phyloP scores from a whole-genome alignment of 345 rosid genomes.

The Aurinia saxatilis region DNA sequence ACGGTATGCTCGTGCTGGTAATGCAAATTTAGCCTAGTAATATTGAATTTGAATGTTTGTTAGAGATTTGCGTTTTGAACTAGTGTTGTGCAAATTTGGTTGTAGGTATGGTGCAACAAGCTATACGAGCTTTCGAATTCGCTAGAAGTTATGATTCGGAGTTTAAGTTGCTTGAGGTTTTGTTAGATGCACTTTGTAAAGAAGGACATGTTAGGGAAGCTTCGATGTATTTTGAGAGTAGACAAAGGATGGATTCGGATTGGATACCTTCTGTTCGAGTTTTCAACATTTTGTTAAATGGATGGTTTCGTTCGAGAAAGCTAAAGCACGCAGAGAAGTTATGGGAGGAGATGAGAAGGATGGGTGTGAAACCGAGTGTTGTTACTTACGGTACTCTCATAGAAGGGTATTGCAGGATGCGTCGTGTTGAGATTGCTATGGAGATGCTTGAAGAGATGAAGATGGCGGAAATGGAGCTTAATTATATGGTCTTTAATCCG shows the following conservation, averaged over 20 bases:
- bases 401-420: slow-evolving; percentile 76
- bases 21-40: background rate
- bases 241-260: slow-evolving; percentile 23
- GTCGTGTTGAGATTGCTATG: slow-evolving; percentile 53
- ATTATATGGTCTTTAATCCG: slow-evolving; percentile 54
- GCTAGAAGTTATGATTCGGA: slow-evolving; percentile 35
- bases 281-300: slow-evolving; percentile 67
- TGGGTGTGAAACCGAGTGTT: slow-evolving; percentile 46
- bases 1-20: slow-evolving; percentile 84
- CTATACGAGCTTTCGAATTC: slow-evolving; percentile 64
- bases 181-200: slow-evolving; percentile 81
- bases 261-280: slow-evolving; percentile 56
- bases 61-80: background rate
- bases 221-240: slow-evolving; percentile 37
- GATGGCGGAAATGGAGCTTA: slow-evolving; percentile 49
- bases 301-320: slow-evolving; percentile 71
- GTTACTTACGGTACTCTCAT: slow-evolving; percentile 77
- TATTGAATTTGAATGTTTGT: background rate
- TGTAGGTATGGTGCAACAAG: slow-evolving; percentile 60
- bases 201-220: slow-evolving; percentile 66
- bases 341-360: slow-evolving; percentile 58
- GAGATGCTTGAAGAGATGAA: slow-evolving; percentile 66
- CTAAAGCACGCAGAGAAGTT: slow-evolving; percentile 65
- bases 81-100: background rate
- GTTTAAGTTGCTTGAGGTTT: slow-evolving; percentile 45